Conservation (phyloP, 106 monocot species). For the Acanthochlamys bracteata region DNA sequence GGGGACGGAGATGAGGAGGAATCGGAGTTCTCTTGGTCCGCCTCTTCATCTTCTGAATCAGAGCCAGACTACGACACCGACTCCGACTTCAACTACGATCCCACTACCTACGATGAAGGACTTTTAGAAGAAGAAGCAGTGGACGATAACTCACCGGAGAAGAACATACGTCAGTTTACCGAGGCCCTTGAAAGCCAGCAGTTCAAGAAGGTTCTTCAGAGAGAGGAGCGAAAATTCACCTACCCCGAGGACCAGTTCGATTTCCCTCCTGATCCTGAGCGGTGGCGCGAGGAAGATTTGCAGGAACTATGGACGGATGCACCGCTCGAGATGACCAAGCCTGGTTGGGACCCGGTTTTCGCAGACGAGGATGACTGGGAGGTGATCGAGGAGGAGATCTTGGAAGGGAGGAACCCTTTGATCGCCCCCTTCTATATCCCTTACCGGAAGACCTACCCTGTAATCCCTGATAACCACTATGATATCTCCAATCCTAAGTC, state of each 20-base stretch:
- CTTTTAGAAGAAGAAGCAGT: neutral
- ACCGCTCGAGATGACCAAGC: slow-evolving; percentile 29
- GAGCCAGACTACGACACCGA: too few species aligned
- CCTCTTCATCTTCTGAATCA: too few species aligned
- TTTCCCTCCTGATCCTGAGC: slow-evolving; percentile 71
- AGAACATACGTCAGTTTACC: slow-evolving; percentile 36
- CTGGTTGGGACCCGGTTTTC: slow-evolving; percentile 73
- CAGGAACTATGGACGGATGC: slow-evolving; percentile 71
- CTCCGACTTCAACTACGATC: too few species aligned
- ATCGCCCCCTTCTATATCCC: slow-evolving; percentile 73
- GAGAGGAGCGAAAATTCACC: slow-evolving; percentile 15
- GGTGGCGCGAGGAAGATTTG: slow-evolving; percentile 74
- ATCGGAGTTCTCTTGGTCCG: too few species aligned
- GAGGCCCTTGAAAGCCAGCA: slow-evolving; percentile 37
- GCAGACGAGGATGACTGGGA: slow-evolving; percentile 73
- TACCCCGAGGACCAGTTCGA: slow-evolving; percentile 63
- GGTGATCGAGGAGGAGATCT: slow-evolving; percentile 23
- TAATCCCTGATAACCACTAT: slow-evolving; percentile 61
- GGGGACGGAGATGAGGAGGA: too few species aligned
- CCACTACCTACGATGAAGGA: too few species aligned
- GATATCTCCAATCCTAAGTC: slow-evolving; percentile 64
- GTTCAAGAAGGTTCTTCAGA: slow-evolving; percentile 44
- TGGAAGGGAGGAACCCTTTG: slow-evolving; percentile 35
- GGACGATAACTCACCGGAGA: slow-evolving; percentile 44
- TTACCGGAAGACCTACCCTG: slow-evolving; percentile 51